Evolutionary conservation across 495 filamentous ascomycete species (phyloP).

Genomic region (Aspergillus ostianus): DNA sequence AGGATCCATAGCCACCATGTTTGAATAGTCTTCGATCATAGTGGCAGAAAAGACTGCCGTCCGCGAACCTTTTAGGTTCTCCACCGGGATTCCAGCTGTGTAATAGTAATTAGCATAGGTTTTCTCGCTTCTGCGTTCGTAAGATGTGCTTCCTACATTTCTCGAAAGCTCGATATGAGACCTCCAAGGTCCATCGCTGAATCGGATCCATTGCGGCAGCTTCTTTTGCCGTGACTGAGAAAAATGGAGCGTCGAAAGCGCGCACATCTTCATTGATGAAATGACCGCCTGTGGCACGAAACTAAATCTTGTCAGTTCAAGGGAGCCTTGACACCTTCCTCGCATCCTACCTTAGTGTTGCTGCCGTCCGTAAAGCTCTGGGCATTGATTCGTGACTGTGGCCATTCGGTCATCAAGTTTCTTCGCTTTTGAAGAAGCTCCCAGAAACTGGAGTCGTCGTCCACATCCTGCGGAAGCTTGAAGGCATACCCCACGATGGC

Average conservation of each 20-base stretch:
- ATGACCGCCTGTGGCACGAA: slow-evolving; percentile 20
- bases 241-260: slow-evolving; percentile 44
- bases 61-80: slow-evolving; percentile 15
- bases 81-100: slow-evolving; percentile 17
- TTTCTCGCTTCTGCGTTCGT: not conserved
- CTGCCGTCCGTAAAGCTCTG: too few relatives aligned
- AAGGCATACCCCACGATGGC: too few relatives aligned
- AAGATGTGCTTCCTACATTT: slow-evolving; percentile 26
- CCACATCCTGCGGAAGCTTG: too few relatives aligned
- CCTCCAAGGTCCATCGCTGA: slow-evolving; percentile 54
- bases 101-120: not conserved
- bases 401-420: too few relatives aligned
- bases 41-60: slow-evolving; percentile 21
- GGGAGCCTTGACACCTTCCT: too few relatives aligned
- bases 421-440: too few relatives aligned
- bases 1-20: slow-evolving; percentile 12
- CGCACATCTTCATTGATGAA: slow-evolving; percentile 36
- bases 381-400: too few relatives aligned
- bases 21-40: slow-evolving; percentile 12
- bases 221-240: slow-evolving; percentile 51
- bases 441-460: too few relatives aligned
- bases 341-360: too few relatives aligned
- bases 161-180: slow-evolving; percentile 57
- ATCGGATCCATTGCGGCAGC: slow-evolving; percentile 58
- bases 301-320: not conserved